Evolutionary conservation across 129 eudicot species (phyloP).

Genomic region (Mikania micrantha): DNA sequence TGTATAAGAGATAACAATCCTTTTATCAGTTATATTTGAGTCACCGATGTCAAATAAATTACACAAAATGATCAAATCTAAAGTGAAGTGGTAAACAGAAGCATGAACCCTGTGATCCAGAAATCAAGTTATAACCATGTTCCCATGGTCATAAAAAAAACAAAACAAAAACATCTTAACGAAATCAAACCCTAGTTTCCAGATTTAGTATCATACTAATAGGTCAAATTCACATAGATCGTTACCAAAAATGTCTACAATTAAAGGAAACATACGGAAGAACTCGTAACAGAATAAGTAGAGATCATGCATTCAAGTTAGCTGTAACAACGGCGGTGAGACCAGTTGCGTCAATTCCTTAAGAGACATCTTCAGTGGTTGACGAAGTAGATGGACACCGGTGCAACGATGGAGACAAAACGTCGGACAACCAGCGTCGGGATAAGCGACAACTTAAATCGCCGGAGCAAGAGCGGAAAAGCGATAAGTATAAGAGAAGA

Average conservation of each 20-base stretch:
- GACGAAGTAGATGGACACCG: too few species aligned
- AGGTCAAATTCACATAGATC: not conserved
- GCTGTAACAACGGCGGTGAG: constrained; percentile 73
- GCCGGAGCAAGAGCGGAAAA: too few species aligned
- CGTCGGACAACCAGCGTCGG: too few species aligned
- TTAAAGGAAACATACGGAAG: not conserved
- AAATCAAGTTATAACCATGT: constrained; percentile 1
- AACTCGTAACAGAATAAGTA: too few species aligned
- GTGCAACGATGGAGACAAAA: too few species aligned
- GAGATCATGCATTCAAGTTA: not conserved
- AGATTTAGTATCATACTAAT: too few species aligned
- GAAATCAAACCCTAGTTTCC: not conserved
- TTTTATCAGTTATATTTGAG: not conserved
- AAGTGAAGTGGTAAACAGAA: not conserved
- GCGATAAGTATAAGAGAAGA: too few species aligned
- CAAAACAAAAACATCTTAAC: too few species aligned
- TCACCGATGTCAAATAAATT: not conserved
- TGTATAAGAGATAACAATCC: not conserved
- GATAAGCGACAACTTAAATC: too few species aligned
- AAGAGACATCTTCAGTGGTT: constrained; percentile 67
- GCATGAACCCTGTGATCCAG: not conserved
- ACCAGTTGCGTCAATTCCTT: constrained; percentile 54
- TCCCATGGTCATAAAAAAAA: not conserved
- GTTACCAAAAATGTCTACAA: not conserved
- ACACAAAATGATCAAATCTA: not conserved